Evolutionary conservation across 2,329 filamentous ascomycete genomes (phyloP), one percentile per base, ranked within the genome.

Genomic region (Sporothrix brunneoviolacea): DNA sequence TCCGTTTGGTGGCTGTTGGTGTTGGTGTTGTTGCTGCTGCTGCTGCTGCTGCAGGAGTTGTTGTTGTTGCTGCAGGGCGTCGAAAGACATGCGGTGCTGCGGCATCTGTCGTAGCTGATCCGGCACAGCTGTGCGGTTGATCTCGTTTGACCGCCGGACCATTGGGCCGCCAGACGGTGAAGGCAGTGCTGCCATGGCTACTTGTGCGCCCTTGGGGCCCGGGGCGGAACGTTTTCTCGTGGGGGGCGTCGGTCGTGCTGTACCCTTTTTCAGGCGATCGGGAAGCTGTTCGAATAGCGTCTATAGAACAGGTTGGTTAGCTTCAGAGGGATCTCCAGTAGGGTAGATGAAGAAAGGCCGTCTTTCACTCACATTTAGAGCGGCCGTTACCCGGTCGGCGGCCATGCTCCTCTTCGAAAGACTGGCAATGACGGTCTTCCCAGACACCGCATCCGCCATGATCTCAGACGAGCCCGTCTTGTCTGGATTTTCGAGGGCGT

Each of bases 391-490:
- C 54, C 88, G 77, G 63, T 96, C 89, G 3, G 93, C 93, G 32
- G 91, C 90, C 74, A 94, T 77, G 62, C 90, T 96, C 60, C 86
- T 84, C 60, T 86, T 83, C 3, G 90, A 86, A 52, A 97, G 75
- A 15, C 82, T 83, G 45, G 83, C 80, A 54, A 97, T 79, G 55
- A 91, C 88, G 56, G 91, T 84, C 61, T 87, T 87, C 16, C 91
- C 93, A 55, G 89, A 86, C 54, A 83, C 77, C 0, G 91, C 91
- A 68, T 97, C 91, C 48, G 84, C 84, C 53, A 96, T 72, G 19
- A 96, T 85, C 55, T 95, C 90, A 46, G 84, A 77, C 6, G 84
- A 83, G 1, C 84, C 86, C 4, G 77, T 70, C 60, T 86, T 88
- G 54, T 87, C 81, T 1, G 86, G 85, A 56, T 91, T 91, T 63